phyloP scores from a whole-genome alignment of 1,284 basidiomycete species.

The Sanghuangporus baumii region DNA sequence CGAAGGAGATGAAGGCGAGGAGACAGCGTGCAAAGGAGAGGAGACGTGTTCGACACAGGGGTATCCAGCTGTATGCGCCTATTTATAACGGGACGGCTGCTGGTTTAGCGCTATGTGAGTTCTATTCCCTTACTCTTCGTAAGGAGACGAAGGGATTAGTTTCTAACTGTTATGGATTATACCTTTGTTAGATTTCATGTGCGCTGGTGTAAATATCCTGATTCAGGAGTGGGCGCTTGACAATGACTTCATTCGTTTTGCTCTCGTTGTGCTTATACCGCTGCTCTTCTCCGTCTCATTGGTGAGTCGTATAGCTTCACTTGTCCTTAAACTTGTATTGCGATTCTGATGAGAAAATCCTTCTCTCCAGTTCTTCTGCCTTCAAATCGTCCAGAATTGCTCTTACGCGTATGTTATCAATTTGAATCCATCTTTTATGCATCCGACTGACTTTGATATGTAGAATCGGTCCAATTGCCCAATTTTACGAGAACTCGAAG shows the following conservation, averaged over 20 bases:
- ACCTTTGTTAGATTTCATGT: constrained; percentile 37
- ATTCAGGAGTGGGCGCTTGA: constrained; percentile 68
- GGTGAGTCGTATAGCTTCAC: neutral
- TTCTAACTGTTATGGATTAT: neutral
- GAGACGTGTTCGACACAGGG: constrained; percentile 2
- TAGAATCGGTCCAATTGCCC: constrained; percentile 58
- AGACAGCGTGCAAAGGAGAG: constrained; percentile 3
- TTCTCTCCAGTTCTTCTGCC: constrained; percentile 43
- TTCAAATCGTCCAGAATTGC: constrained; percentile 56
- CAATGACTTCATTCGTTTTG: constrained; percentile 54
- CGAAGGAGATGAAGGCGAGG: constrained; percentile 7
- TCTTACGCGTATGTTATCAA: constrained; percentile 41
- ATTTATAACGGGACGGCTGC: constrained; percentile 71
- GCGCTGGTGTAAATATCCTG: constrained; percentile 48
- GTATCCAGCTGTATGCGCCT: constrained; percentile 58
- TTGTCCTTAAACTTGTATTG: too few relatives aligned
- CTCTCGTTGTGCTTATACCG: constrained; percentile 58
- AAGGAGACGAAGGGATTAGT: neutral
- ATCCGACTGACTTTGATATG: neutral
- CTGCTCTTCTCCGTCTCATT: constrained; percentile 69
- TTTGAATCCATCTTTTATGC: neutral
- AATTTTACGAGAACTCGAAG: constrained; percentile 67
- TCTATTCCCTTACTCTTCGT: constrained; percentile 37
- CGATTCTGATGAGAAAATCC: neutral
- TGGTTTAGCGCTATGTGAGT: constrained; percentile 59